phyloP scores from a whole-genome alignment of 768 basidiomycete genomes.

The Xerocomellus dryophilus region DNA sequence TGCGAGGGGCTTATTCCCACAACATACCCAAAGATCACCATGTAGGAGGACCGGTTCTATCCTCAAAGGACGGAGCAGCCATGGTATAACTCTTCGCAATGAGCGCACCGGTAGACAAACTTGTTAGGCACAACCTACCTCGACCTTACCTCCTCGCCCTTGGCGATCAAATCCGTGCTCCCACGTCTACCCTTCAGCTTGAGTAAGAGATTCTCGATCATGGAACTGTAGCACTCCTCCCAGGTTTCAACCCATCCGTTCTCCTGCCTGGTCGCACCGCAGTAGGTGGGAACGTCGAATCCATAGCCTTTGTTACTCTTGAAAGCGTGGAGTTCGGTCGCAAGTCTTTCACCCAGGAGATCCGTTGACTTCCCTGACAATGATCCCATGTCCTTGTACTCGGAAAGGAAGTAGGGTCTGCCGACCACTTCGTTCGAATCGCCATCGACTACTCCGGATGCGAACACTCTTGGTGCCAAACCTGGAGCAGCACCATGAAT shows the following conservation, averaged over 20 bases:
- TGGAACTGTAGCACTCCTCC: slow-evolving; percentile 62
- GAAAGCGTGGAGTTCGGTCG: slow-evolving; percentile 60
- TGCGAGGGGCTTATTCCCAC: not conserved
- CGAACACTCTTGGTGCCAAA: slow-evolving; percentile 56
- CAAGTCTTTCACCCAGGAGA: slow-evolving; percentile 57
- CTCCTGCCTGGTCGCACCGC: slow-evolving; percentile 64
- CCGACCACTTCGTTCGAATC: slow-evolving; percentile 33
- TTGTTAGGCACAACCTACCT: slow-evolving; percentile 35
- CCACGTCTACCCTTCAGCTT: slow-evolving; percentile 42
- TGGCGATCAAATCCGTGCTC: slow-evolving; percentile 45
- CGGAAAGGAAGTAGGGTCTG: slow-evolving; percentile 66
- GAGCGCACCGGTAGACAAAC: not conserved
- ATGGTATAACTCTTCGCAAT: slow-evolving; percentile 63
- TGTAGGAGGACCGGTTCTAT: slow-evolving; percentile 71
- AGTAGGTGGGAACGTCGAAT: slow-evolving; percentile 72
- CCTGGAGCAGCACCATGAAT: slow-evolving; percentile 66
- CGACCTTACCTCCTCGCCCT: slow-evolving; percentile 48
- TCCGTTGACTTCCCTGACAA: slow-evolving; percentile 47
- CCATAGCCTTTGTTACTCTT: slow-evolving; percentile 60
- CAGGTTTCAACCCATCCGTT: slow-evolving; percentile 75
- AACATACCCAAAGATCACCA: slow-evolving; percentile 75
- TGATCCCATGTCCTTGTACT: slow-evolving; percentile 60
- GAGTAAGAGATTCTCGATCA: slow-evolving; percentile 57
- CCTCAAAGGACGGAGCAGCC: slow-evolving; percentile 53
- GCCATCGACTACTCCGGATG: slow-evolving; percentile 38